Conservation (phyloP, 352 stramenopile species). For the Phytophthora pinifolia region DNA sequence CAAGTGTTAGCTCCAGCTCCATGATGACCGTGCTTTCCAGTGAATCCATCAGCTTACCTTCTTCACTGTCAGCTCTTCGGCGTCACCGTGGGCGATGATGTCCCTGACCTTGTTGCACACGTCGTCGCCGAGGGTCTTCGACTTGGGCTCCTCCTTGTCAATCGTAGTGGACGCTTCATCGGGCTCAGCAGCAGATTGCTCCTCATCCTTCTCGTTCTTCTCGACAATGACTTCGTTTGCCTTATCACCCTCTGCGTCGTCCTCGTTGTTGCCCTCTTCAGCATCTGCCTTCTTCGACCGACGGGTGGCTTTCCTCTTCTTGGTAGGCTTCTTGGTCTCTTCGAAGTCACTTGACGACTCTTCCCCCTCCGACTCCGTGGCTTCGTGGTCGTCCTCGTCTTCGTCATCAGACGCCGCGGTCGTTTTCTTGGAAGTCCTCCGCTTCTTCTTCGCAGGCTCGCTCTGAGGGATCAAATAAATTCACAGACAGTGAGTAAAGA, state of each 20-base stretch:
- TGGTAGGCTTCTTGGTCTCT: constrained; percentile 35
- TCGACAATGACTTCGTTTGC: constrained; percentile 18
- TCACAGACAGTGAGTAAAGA: too few species aligned
- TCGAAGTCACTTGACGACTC: constrained; percentile 78
- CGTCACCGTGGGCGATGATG: constrained; percentile 77
- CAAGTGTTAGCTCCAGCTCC: constrained; percentile 5
- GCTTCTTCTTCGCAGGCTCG: constrained; percentile 44
- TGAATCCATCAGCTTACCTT: constrained; percentile 41
- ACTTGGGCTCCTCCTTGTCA: constrained; percentile 21
- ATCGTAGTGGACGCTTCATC: constrained; percentile 16
- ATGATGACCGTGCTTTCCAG: not conserved
- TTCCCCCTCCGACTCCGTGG: constrained; percentile 52
- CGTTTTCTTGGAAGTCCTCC: constrained; percentile 41
- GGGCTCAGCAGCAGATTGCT: constrained; percentile 19
- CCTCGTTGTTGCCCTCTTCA: constrained; percentile 33
- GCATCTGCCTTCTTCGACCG: constrained; percentile 26
- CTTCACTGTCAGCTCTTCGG: constrained; percentile 83
- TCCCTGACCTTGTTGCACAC: constrained; percentile 69
- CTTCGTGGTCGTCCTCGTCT: constrained; percentile 43
- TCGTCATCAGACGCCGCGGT: constrained; percentile 26
- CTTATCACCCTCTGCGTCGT: constrained; percentile 17
- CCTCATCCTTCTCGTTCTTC: constrained; percentile 18
- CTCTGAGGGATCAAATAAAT: not conserved
- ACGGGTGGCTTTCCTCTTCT: constrained; percentile 40
- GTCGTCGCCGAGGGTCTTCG: constrained; percentile 37